A percentile compares a stretch with the other conserved stretches of the same genome.
Evolutionary conservation across 73 alveolate species (phyloP).

Genomic region (Effrenium voratum): DNA sequence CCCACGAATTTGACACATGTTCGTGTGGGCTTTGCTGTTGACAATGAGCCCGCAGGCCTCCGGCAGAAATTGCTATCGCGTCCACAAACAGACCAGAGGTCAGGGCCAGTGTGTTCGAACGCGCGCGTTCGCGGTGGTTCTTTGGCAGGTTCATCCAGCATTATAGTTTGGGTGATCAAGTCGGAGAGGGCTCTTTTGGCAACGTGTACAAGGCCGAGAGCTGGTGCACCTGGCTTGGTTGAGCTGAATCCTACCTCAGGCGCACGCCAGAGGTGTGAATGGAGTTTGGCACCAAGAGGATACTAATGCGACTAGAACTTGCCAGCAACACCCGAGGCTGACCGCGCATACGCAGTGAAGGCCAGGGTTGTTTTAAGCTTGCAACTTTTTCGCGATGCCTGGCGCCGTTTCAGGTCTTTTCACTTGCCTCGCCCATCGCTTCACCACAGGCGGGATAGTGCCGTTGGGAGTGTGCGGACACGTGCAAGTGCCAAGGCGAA

Average conservation of each 20-base stretch:
- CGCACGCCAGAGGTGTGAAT: not conserved
- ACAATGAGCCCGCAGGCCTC: too few species aligned
- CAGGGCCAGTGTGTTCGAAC: not conserved
- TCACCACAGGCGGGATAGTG: slow-evolving; percentile 34
- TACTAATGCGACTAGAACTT: too few species aligned
- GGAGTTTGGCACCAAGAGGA: not conserved
- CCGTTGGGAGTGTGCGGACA: not conserved
- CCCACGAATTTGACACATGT: not conserved
- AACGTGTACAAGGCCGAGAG: slow-evolving; percentile 54
- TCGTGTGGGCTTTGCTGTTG: too few species aligned
- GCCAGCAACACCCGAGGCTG: not conserved
- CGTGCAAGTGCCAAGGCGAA: slow-evolving; percentile 23
- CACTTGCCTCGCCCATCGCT: slow-evolving; percentile 87
- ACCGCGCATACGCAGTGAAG: slow-evolving; percentile 32
- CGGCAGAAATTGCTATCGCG: slow-evolving; percentile 31
- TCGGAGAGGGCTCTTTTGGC: slow-evolving; percentile 92
- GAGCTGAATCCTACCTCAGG: not conserved
- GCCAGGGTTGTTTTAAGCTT: not conserved
- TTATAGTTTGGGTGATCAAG: slow-evolving; percentile 27
- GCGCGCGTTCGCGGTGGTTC: not conserved
- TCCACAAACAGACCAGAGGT: slow-evolving; percentile 60
- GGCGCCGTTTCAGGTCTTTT: slow-evolving; percentile 46
- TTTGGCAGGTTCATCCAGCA: slow-evolving; percentile 46
- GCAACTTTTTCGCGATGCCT: not conserved
- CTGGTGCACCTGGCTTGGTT: not conserved